Conservation (phyloP, 441 rosid genomes). For the Lagerstroemia fauriei region DNA sequence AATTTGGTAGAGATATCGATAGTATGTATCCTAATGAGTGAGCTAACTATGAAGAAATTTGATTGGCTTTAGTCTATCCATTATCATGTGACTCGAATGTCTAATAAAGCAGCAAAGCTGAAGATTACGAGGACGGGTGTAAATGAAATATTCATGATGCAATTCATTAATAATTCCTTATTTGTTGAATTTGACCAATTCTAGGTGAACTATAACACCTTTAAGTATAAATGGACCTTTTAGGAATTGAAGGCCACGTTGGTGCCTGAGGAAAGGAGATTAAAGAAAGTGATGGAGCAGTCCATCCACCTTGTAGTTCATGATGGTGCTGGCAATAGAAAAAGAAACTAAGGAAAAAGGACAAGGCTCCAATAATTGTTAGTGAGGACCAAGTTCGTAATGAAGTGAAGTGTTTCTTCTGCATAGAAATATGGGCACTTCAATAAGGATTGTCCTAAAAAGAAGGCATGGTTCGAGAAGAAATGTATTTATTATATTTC, state of each 20-base stretch:
- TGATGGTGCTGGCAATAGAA: too few species aligned
- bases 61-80: neutral
- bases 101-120: too few species aligned
- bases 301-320: too few species aligned
- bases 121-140: conserved; percentile 7
- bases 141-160: conserved; percentile 2
- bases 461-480: too few species aligned
- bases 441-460: too few species aligned
- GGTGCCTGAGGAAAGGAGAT: conserved; percentile 8
- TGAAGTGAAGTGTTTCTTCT: too few species aligned
- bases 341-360: too few species aligned
- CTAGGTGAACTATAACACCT: conserved; percentile 6
- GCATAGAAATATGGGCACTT: too few species aligned
- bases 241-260: neutral
- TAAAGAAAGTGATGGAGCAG: too few species aligned
- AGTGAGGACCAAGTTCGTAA: too few species aligned
- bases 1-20: conserved; percentile 3
- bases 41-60: conserved; percentile 11
- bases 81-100: conserved; percentile 15
- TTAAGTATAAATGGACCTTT: conserved; percentile 21
- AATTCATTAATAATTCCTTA: conserved; percentile 9
- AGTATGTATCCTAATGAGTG: neutral
- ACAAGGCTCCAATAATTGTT: too few species aligned
- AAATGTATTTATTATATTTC: neutral
- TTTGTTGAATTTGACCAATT: conserved; percentile 12